Conservation (phyloP, 2,329 filamentous ascomycete species). For the Aspergillus niger region DNA sequence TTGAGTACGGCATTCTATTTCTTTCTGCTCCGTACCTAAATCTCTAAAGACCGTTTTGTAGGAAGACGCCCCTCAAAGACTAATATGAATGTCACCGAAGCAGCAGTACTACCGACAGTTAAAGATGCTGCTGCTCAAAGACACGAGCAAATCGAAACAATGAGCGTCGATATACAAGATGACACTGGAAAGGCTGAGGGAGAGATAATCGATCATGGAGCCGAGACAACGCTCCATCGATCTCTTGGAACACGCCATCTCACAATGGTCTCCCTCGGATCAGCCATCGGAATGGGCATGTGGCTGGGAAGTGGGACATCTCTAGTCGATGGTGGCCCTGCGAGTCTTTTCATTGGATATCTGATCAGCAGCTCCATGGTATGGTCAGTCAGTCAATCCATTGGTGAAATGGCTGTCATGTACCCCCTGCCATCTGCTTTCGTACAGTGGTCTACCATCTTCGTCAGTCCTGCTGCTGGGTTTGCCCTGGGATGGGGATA, state of each 20-base stretch:
- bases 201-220: conserved; percentile 19
- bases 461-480: conserved; percentile 46
- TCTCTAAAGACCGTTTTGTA: no score
- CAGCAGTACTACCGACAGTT: no score
- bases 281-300: conserved; percentile 50
- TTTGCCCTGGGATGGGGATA: conserved; percentile 53
- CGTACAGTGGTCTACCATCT: conserved; percentile 49
- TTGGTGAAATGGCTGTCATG: conserved; percentile 50
- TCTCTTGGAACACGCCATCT: conserved; percentile 43
- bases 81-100: no score
- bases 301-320: conserved; percentile 50
- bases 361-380: conserved; percentile 40
- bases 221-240: conserved; percentile 38
- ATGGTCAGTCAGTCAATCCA: conserved; percentile 48
- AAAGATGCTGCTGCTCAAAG: no score
- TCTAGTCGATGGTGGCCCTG: conserved; percentile 46
- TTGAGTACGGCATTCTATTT: no score
- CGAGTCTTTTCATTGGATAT: conserved; percentile 49
- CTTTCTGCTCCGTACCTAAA: no score
- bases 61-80: no score
- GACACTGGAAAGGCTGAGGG: no score
- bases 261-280: conserved; percentile 42
- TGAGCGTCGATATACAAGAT: no score
- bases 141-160: no score
- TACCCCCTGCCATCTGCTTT: conserved; percentile 51